A percentile compares a stretch with the other conserved stretches of the same genome.
These are phyloP conservation scores for Fusarium irregulare DNA, from an alignment of 2,329 filamentous ascomycete species.

Conservation along the genomic window DNA sequence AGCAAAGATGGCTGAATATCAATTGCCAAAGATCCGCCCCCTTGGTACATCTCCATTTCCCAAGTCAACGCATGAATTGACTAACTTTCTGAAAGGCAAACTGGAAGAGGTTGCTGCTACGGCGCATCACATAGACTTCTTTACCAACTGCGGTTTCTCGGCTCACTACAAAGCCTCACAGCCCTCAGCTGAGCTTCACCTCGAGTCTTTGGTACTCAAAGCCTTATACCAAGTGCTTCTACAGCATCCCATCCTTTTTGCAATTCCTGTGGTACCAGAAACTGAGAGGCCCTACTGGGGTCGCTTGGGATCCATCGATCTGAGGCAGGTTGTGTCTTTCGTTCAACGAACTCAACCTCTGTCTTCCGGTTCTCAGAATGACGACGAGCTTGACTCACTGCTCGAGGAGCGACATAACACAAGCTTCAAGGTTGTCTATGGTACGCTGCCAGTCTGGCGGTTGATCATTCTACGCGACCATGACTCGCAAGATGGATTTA, in stretches of 20 bases:
- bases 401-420: slow-evolving; percentile 9
- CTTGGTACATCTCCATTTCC: neutral
- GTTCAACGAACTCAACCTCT: neutral
- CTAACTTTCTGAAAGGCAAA: neutral
- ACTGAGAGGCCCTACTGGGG: neutral
- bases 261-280: neutral
- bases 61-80: rapidly evolving
- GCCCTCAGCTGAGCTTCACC: neutral
- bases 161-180: neutral
- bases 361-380: neutral
- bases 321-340: slow-evolving; percentile 2
- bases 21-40: neutral
- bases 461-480: neutral
- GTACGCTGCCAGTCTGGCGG: neutral
- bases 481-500: neutral
- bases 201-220: neutral
- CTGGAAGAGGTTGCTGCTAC: slow-evolving; percentile 3
- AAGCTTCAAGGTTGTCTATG: neutral
- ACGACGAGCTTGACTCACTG: slow-evolving; percentile 1
- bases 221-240: neutral
- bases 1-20: neutral
- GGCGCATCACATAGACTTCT: slow-evolving; percentile 7
- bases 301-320: neutral
- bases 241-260: neutral
- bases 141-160: slow-evolving; percentile 11